Evolutionary conservation across 225 moss, liverwort and hornwort species (phyloP).

Genomic region (Marchantia paleacea): DNA sequence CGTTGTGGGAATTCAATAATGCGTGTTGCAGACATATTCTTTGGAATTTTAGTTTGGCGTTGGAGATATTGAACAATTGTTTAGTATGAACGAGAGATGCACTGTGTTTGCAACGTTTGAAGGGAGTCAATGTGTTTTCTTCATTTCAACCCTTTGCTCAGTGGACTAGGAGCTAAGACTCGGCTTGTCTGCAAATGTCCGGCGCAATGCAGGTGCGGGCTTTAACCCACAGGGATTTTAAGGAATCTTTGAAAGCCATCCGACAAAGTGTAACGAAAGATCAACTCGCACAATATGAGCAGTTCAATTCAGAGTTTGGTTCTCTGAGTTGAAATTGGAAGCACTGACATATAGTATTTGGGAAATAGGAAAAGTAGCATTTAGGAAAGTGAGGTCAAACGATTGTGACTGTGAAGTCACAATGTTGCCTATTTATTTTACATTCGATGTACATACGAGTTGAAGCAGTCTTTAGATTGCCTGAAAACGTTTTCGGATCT

Average conservation of each 20-base stretch:
- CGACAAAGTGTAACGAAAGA: slow-evolving; percentile 81
- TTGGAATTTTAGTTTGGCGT: no score
- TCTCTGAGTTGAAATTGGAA: slow-evolving; percentile 38
- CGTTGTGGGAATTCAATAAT: no score
- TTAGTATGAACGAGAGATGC: no score
- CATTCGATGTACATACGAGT: slow-evolving; percentile 17
- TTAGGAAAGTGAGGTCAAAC: not conserved
- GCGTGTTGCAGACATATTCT: no score
- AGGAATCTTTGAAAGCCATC: slow-evolving; percentile 76
- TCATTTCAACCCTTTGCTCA: not conserved
- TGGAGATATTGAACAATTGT: no score
- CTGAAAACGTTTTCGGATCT: not conserved
- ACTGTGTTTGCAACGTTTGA: no score
- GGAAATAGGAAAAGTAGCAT: not conserved
- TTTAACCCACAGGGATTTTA: slow-evolving; percentile 68
- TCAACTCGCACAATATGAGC: slow-evolving; percentile 69
- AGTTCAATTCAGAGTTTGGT: slow-evolving; percentile 81
- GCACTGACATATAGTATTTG: not conserved
- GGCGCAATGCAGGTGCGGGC: slow-evolving; percentile 52
- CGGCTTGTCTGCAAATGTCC: not conserved
- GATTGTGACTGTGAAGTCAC: not conserved
- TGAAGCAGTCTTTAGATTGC: not conserved
- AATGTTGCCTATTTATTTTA: not conserved
- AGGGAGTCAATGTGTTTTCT: no score
- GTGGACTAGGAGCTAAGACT: not conserved